Evolutionary conservation across 345 rosid genomes (phyloP).

Genomic region (Citrus australasica): DNA sequence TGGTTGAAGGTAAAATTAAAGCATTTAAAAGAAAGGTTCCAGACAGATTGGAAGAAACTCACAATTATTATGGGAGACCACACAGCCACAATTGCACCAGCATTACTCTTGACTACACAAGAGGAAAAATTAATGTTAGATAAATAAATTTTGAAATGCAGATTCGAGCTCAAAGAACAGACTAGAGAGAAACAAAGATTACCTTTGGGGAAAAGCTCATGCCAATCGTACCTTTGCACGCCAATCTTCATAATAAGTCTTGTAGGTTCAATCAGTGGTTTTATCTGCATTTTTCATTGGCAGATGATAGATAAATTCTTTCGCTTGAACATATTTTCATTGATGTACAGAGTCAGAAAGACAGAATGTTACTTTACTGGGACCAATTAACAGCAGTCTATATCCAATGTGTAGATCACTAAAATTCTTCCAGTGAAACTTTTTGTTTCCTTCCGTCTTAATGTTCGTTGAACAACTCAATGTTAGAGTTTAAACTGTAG

Average conservation of each 20-base stretch:
- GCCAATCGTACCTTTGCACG: conserved; percentile 73
- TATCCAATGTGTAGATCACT: background rate
- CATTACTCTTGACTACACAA: conserved; percentile 73
- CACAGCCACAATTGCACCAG: conserved; percentile 85
- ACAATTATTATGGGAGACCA: conserved; percentile 96
- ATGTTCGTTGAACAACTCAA: background rate
- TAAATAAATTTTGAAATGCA: conserved; percentile 2
- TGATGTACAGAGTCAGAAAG: conserved; percentile 3
- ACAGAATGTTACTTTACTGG: background rate
- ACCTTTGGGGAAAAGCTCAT: conserved; percentile 87
- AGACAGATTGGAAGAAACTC: conserved; percentile 30
- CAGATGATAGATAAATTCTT: background rate
- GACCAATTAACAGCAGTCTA: background rate
- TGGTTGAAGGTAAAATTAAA: background rate
- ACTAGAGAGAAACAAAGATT: conserved; percentile 1
- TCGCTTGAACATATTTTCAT: background rate
- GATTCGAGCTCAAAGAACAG: conserved; percentile 1
- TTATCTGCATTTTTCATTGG: conserved; percentile 57
- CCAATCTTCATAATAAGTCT: conserved; percentile 71
- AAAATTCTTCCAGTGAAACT: background rate
- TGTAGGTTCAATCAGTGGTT: conserved; percentile 84
- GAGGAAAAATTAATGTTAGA: conserved; percentile 18
- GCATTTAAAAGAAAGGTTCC: background rate
- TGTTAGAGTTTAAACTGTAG: background rate
- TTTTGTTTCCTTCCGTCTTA: background rate